Percentiles rank a stretch among this genome's conserved stretches.
Conservation (phyloP, 2,329 filamentous ascomycete species). For the Cytospora paraplurivora region DNA sequence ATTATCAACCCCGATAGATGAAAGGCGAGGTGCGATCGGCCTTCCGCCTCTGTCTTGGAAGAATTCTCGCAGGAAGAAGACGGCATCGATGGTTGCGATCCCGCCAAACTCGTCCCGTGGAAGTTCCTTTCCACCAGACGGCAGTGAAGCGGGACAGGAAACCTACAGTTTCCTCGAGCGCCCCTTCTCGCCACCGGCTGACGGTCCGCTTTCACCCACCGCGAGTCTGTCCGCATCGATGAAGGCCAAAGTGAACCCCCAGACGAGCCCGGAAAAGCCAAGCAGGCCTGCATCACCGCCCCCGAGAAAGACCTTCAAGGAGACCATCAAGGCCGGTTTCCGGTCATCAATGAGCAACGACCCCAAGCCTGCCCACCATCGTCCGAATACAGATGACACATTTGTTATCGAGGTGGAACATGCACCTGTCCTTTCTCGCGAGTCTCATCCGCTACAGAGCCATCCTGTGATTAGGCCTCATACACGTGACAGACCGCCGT, state of each 20-base stretch:
- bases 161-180: slow-evolving; percentile 27
- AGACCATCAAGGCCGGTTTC: slow-evolving; percentile 29
- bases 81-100: slow-evolving; percentile 28
- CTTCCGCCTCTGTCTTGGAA: slow-evolving; percentile 26
- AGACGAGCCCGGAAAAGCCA: slow-evolving; percentile 16
- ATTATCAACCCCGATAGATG: slow-evolving; percentile 11
- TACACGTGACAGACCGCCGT: not conserved
- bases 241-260: slow-evolving; percentile 36
- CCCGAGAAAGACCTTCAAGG: slow-evolving; percentile 25
- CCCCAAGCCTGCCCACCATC: slow-evolving; percentile 8
- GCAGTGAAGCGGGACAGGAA: slow-evolving; percentile 10
- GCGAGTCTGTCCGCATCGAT: slow-evolving; percentile 35
- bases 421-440: slow-evolving; percentile 2
- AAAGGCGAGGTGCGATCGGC: slow-evolving; percentile 16
- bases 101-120: slow-evolving; percentile 26
- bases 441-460: slow-evolving; percentile 5
- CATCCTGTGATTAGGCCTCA: not conserved
- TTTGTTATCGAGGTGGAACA: slow-evolving; percentile 19
- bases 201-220: slow-evolving; percentile 21
- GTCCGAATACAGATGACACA: slow-evolving; percentile 19
- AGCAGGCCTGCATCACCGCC: slow-evolving; percentile 9
- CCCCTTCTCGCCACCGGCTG: slow-evolving; percentile 24
- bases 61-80: slow-evolving; percentile 20
- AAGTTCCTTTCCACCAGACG: slow-evolving; percentile 14
- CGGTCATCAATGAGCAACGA: slow-evolving; percentile 14